A percentile compares a stretch with the other conserved stretches of the same genome.
Evolutionary conservation across 176 grass and related monocot species (phyloP).

Genomic region (Oryza longistaminata): DNA sequence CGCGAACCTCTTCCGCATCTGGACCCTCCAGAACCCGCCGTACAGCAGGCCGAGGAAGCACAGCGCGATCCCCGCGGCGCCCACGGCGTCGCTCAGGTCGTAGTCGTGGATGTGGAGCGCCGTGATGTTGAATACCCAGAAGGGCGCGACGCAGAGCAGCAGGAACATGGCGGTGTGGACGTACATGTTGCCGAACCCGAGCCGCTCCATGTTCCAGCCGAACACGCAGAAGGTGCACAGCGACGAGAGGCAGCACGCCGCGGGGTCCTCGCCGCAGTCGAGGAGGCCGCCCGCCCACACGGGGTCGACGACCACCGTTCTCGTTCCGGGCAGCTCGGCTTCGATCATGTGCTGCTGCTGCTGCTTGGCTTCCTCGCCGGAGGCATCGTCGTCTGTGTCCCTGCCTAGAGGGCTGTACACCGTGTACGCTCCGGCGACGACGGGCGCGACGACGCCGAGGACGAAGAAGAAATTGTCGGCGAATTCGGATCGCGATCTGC

Average conservation of each 20-base stretch:
- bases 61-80: constrained; percentile 51
- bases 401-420: constrained; percentile 78
- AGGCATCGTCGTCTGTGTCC: constrained; percentile 28
- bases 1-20: constrained; percentile 71
- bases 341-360: background rate
- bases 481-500: constrained; percentile 54
- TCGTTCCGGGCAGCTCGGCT: constrained; percentile 34
- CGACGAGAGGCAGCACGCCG: constrained; percentile 65
- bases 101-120: constrained; percentile 72
- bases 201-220: constrained; percentile 94
- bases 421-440: constrained; percentile 50
- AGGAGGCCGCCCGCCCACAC: constrained; percentile 65
- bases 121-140: constrained; percentile 89
- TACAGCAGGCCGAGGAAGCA: constrained; percentile 81
- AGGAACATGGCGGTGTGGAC: constrained; percentile 73
- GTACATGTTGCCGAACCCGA: constrained; percentile 94
- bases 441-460: constrained; percentile 50
- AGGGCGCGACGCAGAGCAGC: constrained; percentile 76
- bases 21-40: constrained; percentile 92
- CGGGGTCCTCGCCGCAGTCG: constrained; percentile 59
- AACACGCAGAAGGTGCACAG: constrained; percentile 88
- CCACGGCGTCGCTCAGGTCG: constrained; percentile 50
- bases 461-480: constrained; percentile 65
- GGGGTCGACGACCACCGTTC: constrained; percentile 43
- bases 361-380: constrained; percentile 44